Base-by-base conservation (phyloP, 441 rosid species). In the Mallotus repandus region DNA sequence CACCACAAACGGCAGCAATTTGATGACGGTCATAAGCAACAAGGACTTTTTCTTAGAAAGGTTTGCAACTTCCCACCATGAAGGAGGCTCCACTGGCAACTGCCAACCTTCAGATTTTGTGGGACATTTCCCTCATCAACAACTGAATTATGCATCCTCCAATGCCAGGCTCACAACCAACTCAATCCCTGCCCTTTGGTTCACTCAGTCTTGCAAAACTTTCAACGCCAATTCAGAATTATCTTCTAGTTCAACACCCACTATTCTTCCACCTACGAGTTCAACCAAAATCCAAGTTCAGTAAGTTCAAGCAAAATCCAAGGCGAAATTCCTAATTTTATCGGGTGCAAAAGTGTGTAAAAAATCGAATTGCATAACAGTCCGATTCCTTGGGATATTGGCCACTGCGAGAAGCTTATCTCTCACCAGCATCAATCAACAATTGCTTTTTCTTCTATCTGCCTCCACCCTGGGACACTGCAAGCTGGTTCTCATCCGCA, bases 291-390 rank as follows among this genome's bases (percentile, higher is more conserved):
- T 25, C 29, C 29, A 25, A 25, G 29, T 25, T 2, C 1, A 2
- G 29, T 2, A 19, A 81, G 89, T 63, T 89, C 85, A 19, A 68
- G 86, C 67, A 67, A 86, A 22, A 59, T 93, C 53, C 80, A 70
- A 0, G 96, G 97, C 0, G 78, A 83, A 78, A 82, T 95, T 43
- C 97, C 99, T 0, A 91, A 87, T 58, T 95, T 90, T 71, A 74
- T 82, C 32, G 89, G 89, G 2, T 95, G 99, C 78, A 83, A 75
- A 29, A 84, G 75, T 76, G 74, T 95, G 49, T 95, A 95, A 80
- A 91, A 80, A 76, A 86, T 95, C 57, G 97, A 95, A 73, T 82
- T 95, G 49, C 92, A 89, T 25, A 86, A 85, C 73, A 94, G 95
- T 5, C 84, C 81, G 54, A 87, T 95, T 58, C 99, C 99, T 1